Conservation (phyloP, 1,284 basidiomycete genomes). For the Ceratobasidium sp. region DNA sequence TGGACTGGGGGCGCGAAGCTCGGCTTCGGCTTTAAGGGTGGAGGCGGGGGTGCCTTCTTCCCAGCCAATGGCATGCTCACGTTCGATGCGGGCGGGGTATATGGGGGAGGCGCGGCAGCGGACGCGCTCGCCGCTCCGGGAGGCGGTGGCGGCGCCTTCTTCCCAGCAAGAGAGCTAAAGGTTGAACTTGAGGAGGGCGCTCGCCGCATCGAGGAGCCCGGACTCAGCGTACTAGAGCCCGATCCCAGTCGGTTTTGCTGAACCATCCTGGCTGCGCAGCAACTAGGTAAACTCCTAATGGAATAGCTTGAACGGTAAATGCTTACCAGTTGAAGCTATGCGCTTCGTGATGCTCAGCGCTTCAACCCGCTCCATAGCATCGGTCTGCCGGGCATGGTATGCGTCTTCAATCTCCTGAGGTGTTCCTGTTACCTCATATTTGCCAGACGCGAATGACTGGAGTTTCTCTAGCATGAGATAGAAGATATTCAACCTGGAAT, state of each 20-base stretch:
- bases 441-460: constrained; percentile 85
- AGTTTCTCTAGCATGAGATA: constrained; percentile 95
- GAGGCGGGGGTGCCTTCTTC: constrained; percentile 86
- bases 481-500: constrained; percentile 84
- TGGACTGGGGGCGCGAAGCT: constrained; percentile 61
- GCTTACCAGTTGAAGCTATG: constrained; percentile 82
- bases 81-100: constrained; percentile 65
- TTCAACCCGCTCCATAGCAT: constrained; percentile 81
- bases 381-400: constrained; percentile 82
- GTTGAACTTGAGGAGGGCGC: constrained; percentile 56
- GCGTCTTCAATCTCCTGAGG: constrained; percentile 78
- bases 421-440: constrained; percentile 77
- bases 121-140: constrained; percentile 54
- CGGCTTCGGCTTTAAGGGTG: constrained; percentile 76
- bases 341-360: constrained; percentile 81
- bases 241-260: constrained; percentile 60
- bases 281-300: not conserved
- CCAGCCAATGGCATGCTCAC: constrained; percentile 59
- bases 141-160: constrained; percentile 56
- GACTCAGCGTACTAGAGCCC: constrained; percentile 45
- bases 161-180: constrained; percentile 57
- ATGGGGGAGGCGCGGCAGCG: constrained; percentile 59
- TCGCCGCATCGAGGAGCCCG: constrained; percentile 45
- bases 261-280: constrained; percentile 67
- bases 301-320: not conserved